Evolutionary conservation across 2,329 filamentous ascomycete species (phyloP).

Genomic region (Coniochaeta sp.): DNA sequence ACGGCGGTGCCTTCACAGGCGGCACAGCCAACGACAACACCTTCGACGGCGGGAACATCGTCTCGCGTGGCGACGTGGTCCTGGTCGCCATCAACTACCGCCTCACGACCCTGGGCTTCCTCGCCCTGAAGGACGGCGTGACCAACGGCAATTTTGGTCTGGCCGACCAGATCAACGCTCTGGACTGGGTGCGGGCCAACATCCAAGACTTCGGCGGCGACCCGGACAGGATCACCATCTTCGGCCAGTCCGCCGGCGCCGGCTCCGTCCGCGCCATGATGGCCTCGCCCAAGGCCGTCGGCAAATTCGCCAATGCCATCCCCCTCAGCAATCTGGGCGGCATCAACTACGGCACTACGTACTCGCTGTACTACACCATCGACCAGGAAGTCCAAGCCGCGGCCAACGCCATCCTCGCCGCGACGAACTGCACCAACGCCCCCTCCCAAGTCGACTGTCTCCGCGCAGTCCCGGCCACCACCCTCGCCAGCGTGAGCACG

Average conservation of each 20-base stretch:
- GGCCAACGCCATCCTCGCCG: conserved; percentile 41
- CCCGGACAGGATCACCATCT: conserved; percentile 46
- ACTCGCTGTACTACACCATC: conserved; percentile 51
- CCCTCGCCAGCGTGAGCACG: conserved; percentile 28
- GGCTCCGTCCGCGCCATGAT: conserved; percentile 42
- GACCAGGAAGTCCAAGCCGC: conserved; percentile 38
- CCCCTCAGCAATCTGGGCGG: conserved; percentile 32
- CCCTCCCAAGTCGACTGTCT: conserved; percentile 45
- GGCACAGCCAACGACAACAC: conserved; percentile 31
- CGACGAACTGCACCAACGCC: conserved; percentile 42
- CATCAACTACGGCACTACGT: conserved; percentile 46
- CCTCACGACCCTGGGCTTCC: conserved; percentile 48
- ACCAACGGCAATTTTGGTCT: conserved; percentile 42
- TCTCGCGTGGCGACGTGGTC: conserved; percentile 50
- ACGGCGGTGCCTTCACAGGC: conserved; percentile 47
- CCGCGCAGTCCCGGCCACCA: conserved; percentile 33
- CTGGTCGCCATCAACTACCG: conserved; percentile 55
- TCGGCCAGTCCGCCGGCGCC: conserved; percentile 47
- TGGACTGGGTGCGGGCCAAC: conserved; percentile 42
- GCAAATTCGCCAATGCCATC: conserved; percentile 40
- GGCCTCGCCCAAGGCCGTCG: conserved; percentile 36
- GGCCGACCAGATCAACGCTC: conserved; percentile 38
- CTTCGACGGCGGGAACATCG: conserved; percentile 47
- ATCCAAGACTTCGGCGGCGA: conserved; percentile 49
- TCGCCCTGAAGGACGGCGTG: conserved; percentile 40